Evolutionary conservation across 495 filamentous ascomycete species (phyloP).

Genomic region (Podospora fimiseda): DNA sequence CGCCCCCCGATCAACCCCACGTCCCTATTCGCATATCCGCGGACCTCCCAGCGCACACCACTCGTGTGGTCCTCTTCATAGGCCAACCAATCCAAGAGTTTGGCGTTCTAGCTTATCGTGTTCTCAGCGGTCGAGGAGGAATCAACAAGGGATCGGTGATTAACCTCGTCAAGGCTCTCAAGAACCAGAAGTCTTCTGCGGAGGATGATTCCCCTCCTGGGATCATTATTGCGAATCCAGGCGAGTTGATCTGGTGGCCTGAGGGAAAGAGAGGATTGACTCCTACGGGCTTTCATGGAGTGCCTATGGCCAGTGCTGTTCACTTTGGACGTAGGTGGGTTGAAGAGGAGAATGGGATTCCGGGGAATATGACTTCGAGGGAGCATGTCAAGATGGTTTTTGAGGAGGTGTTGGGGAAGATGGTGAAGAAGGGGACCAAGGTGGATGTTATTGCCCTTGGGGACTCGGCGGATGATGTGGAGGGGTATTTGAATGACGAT

Average conservation of each 20-base stretch:
- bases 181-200: constrained; percentile 25
- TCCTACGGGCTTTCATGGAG: constrained; percentile 40
- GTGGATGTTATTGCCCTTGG: constrained; percentile 62
- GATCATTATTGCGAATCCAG: constrained; percentile 66
- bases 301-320: constrained; percentile 53
- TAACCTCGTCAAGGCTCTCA: constrained; percentile 50
- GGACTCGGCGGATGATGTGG: constrained; percentile 47
- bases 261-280: constrained; percentile 50
- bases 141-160: constrained; percentile 62
- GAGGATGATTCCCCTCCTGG: constrained; percentile 32
- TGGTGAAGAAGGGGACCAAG: constrained; percentile 38
- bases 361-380: constrained; percentile 40
- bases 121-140: constrained; percentile 49
- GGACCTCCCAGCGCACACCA: constrained; percentile 46
- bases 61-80: constrained; percentile 67
- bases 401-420: constrained; percentile 46
- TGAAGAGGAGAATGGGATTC: constrained; percentile 49
- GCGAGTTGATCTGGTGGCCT: constrained; percentile 64
- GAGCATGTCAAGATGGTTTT: constrained; percentile 63
- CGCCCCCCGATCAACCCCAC: constrained; percentile 44
- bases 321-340: constrained; percentile 33
- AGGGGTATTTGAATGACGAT: constrained; percentile 49
- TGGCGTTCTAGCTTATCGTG: constrained; percentile 66
- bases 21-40: constrained; percentile 60
- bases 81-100: constrained; percentile 65